Conservation (phyloP, 2,329 filamentous ascomycete genomes). For the Sporothrix dimorphospora region DNA sequence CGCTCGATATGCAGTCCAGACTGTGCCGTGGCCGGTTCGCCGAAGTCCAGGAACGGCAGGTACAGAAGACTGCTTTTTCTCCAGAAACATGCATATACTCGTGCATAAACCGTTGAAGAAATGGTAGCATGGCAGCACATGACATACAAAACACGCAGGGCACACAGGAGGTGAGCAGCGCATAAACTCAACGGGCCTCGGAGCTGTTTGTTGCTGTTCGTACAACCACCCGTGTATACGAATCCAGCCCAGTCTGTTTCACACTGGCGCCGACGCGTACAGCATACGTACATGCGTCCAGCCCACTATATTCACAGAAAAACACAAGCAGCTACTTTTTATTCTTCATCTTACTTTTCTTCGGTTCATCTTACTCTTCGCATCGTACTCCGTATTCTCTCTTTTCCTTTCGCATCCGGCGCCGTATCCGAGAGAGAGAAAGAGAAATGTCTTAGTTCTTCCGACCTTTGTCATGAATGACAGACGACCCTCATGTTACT, state of each 20-base stretch:
- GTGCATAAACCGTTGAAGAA: not conserved
- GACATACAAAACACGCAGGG: not conserved
- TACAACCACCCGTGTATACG: not conserved
- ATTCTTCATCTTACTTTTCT: not conserved
- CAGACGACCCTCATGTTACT: not conserved
- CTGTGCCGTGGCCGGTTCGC: not conserved
- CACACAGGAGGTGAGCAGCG: too few species aligned
- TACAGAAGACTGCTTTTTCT: not conserved
- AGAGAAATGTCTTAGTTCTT: not conserved
- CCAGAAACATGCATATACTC: too few species aligned
- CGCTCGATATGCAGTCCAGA: not conserved
- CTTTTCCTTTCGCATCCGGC: not conserved
- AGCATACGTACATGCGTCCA: not conserved
- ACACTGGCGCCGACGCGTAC: not conserved
- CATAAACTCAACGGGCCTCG: too few species aligned
- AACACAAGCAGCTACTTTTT: not conserved
- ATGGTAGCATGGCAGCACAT: not conserved
- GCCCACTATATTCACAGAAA: not conserved
- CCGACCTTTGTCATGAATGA: slow-evolving; percentile 7
- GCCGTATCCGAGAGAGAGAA: not conserved
- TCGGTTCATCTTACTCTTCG: not conserved
- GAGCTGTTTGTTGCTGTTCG: not conserved
- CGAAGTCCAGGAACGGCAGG: not conserved
- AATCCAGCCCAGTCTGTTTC: not conserved
- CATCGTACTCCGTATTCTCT: not conserved